Evolutionary conservation across 2,329 filamentous ascomycete species (phyloP), one percentile per base, ranked within the genome.

Genomic region (Neonectria punicea): DNA sequence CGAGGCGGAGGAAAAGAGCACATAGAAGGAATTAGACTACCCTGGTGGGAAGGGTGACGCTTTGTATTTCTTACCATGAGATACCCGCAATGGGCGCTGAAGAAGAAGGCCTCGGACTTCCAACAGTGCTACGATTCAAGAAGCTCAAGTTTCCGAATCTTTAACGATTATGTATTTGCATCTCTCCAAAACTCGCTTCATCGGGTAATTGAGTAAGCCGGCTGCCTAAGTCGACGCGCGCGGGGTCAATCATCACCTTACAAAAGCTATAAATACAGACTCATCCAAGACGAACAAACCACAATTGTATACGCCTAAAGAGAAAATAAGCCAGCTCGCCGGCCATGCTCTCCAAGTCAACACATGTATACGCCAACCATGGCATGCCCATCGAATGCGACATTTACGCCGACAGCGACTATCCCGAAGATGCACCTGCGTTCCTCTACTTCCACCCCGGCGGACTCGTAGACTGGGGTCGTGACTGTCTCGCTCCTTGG

Each of bases 371-470:
- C 54, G 77, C 76, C 56, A 66, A 68, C 25, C 78, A 79, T 57
- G 69, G 66, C 46, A 68, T 80, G 20, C 71, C 77, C 11, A 72
- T 81, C 22, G 68, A 79, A 56, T 80, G 78, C 68, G 78, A 79
- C 68, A 66, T 80, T 36, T 80, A 79, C 67, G 66, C 73, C 9
- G 65, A 66, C 14, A 54, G 55, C 5, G 68, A 72, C 65, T 74
- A 73, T 28, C 67, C 73, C 2, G 28, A 65, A 20, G 60, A 67
- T 49, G 61, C 67, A 1, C 76, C 77, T 5, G 74, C 78, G n/a
- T 73, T 80, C 30, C 69, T 80, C 18, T 81, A 78, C 68, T 81
- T 80, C 61, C 79, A 81, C 34, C 72, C 78, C 0, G 78, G 79
- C 16, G 78, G 78, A 0, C 72, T 80, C 6, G 71, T 76, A 13